Base-by-base conservation (phyloP, 1,284 basidiomycete genomes). In the Blastosporella zonata region DNA sequence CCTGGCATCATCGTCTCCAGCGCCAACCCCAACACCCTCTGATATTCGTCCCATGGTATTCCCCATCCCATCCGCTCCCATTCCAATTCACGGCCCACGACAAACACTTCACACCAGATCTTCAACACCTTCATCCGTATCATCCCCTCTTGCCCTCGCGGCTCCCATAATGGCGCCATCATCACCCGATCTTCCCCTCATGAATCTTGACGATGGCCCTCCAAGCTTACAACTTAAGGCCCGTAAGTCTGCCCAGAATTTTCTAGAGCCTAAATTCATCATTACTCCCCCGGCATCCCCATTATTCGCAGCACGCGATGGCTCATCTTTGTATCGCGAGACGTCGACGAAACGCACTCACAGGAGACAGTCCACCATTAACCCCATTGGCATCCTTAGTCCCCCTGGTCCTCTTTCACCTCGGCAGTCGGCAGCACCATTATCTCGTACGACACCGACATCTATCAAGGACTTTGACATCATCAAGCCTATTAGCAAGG, bases 391-490 rank as follows among this genome's bases (percentile, higher is more conserved):
- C 46, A n/a, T n/a, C n/a, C n/a, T n/a, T n/a, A 83, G 79, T 55
- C 77, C 82, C 15, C 72, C 78, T 25, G 82, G 75, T 0, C 90
- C 90, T 2, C 73, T 96, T 1, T 98, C 97, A n/a, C 95, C 96
- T 20, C 82, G 93, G 20, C 80, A 96, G 43, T 78, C 91, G 2
- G 85, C 93, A 1, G 86, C 85, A 0, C 88, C 92, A 0, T 70
- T 87, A 25, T 79, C 91, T 10, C 81, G 93, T 21, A 83, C 90
- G 10, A 85, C 85, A 6, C 87, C 91, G 0, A 89, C 96, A 1
- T 95, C 94, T 2, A 98, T 99, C 73, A 97, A 93, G 67, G 97
- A 99, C 69, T 99, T 99, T 62, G 94, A 98, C 65, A 88, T 99
- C 62, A 94, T 99, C 74, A 99, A 99, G 69, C 97, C 97, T 2